Evolutionary conservation across 1,284 basidiomycete genomes (phyloP).

Genomic region (Melampsora americana): DNA sequence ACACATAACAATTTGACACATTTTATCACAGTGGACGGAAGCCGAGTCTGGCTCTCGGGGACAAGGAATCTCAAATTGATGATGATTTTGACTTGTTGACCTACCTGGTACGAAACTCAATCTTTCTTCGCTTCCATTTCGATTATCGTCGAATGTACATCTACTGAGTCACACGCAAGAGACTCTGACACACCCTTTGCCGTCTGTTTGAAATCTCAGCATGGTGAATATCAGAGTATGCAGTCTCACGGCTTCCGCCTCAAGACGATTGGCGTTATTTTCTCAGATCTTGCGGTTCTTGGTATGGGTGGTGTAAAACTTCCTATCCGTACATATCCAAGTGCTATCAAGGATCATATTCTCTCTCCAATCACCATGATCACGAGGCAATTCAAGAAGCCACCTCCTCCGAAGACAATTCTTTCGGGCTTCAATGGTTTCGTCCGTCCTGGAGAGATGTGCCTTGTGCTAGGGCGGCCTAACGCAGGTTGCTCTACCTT

Average conservation of each 20-base stretch:
- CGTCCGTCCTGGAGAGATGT: conserved; percentile 60
- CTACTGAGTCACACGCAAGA: background rate
- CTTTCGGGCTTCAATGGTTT: conserved; percentile 1
- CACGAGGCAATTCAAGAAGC: background rate
- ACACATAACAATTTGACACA: too few species aligned
- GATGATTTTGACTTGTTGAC: conserved; percentile 11
- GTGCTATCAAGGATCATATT: conserved; percentile 10
- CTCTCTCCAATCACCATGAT: background rate
- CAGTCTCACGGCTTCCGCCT: conserved; percentile 1
- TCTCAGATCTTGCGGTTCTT: background rate
- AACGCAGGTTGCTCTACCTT: conserved; percentile 73
- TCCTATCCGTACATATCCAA: background rate
- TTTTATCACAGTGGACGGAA: too few species aligned
- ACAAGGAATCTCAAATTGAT: background rate
- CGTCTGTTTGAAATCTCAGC: background rate
- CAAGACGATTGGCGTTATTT: conserved; percentile 3
- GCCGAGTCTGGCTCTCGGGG: too few species aligned
- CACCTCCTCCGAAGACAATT: background rate
- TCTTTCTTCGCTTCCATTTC: background rate
- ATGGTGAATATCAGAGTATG: background rate
- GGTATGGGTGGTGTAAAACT: conserved; percentile 11
- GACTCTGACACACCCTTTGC: background rate
- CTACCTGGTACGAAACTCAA: background rate
- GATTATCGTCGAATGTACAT: background rate
- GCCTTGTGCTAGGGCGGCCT: conserved; percentile 74